A percentile compares a stretch with the other conserved stretches of the same genome.
Conservation (phyloP, 106 monocot species). For the Xerophyta viscosa region DNA sequence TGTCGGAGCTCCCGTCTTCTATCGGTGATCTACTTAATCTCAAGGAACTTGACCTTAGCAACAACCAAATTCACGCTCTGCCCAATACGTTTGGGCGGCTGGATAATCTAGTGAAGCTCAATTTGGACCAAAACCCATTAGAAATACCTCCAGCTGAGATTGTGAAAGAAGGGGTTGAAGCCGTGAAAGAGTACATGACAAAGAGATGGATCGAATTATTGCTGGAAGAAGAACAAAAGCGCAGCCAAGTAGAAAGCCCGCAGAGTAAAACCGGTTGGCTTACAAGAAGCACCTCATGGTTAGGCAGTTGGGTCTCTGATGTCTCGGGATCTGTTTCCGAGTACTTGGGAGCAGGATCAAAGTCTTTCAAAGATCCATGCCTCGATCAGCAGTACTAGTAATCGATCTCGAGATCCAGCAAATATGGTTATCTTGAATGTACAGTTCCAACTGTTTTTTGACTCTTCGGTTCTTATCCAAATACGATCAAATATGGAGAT, state of each 20-base stretch:
- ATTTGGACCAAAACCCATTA: conserved; percentile 68
- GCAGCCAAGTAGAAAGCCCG: conserved; percentile 15
- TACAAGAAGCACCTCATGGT: conserved; percentile 43
- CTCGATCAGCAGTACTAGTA: conserved; percentile 66
- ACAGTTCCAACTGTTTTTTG: no score
- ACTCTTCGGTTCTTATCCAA: no score
- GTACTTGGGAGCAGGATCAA: conserved; percentile 31
- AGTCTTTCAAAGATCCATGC: conserved; percentile 38
- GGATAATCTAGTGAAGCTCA: conserved; percentile 58
- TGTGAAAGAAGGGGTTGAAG: conserved; percentile 39
- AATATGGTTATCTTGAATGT: not conserved
- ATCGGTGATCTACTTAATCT: conserved; percentile 71
- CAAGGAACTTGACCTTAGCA: conserved; percentile 77
- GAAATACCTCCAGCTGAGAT: conserved; percentile 58
- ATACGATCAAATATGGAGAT: no score
- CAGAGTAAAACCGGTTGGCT: conserved; percentile 33
- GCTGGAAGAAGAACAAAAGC: conserved; percentile 39
- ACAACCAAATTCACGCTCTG: conserved; percentile 84
- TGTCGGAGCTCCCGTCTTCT: conserved; percentile 59
- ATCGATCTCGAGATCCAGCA: not conserved
- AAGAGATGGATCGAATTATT: conserved; percentile 40
- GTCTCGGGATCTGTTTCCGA: conserved; percentile 44
- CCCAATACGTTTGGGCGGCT: conserved; percentile 70
- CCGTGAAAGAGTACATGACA: conserved; percentile 65
- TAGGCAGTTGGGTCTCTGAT: conserved; percentile 32